Base-by-base conservation (phyloP, 805 yeast species). In the Cyberlindnera veronae region DNA sequence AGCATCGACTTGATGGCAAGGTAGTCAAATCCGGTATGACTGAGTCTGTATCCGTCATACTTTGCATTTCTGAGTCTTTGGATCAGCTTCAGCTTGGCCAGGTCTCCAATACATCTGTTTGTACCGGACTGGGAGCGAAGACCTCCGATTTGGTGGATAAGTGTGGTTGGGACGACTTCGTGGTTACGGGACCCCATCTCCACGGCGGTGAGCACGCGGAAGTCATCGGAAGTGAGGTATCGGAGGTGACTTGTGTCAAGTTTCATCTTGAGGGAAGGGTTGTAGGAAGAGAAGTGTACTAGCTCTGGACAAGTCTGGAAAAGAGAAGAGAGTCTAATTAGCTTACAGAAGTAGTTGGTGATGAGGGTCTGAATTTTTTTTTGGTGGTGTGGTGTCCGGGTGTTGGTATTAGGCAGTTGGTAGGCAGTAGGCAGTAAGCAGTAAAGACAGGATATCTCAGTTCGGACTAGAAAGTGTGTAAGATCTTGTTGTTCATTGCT, bases 171-270 rank as follows among this genome's bases (percentile, higher is more conserved):
- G 17, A 93, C 98, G 41, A 93, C 77, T 59, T 91, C 96, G 63
- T 93, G 99, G 62, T 85, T 91, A 48, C 85, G 74, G 2, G 97
- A 82, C 11, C 98, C 99, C 61, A 76, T 71, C 60, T 93, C 98
- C 15, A 85, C 84, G 1, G 96, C 97, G 42, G 82, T 82, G 32
- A 93, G 77, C 9, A 89, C 93, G 42, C 84, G 74, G 70, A 87
- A 93, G 66, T 93, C 99, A 48, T 89, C 97, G 6, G 82, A 72
- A 49, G 95, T 81, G 59, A 93, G 68, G 60, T 93, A 93, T 60
- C 98, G 74, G 96, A 93, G 87, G 62, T 88, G 95, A 8, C 93
- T 71, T 0, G 95, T 85, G 53, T 93, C 97, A 38, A 93, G 70
- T 74, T 89, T 93, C 97, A 93, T 91, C 28, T n/a, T n/a, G n/a